phyloP scores from a whole-genome alignment of 768 basidiomycete species.

The Baorangia bicolor region DNA sequence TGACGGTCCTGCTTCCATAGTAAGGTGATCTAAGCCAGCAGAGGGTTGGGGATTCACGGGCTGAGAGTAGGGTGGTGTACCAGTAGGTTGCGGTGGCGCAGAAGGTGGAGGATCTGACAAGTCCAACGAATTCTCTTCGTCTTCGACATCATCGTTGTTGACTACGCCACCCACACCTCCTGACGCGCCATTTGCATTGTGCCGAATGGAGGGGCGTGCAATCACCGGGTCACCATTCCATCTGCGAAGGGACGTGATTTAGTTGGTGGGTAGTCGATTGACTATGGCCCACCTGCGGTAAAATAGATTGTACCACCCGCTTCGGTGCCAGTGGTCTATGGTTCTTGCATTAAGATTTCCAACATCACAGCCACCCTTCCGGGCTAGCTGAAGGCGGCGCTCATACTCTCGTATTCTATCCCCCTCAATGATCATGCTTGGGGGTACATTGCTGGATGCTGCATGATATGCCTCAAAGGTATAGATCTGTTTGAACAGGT shows the following conservation, averaged over 20 bases:
- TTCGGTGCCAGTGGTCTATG: conserved; percentile 77
- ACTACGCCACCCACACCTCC: conserved; percentile 30
- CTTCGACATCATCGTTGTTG: conserved; percentile 47
- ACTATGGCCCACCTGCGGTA: conserved; percentile 50
- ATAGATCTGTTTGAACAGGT: conserved; percentile 81
- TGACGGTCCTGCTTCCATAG: conserved; percentile 21
- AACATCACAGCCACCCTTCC: conserved; percentile 65
- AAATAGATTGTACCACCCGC: conserved; percentile 76
- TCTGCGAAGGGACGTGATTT: conserved; percentile 34
- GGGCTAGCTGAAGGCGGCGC: conserved; percentile 62
- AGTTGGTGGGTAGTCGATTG: not conserved
- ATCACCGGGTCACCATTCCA: conserved; percentile 69
- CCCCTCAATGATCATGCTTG: conserved; percentile 50
- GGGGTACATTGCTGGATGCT: conserved; percentile 34
- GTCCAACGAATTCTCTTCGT: conserved; percentile 50
- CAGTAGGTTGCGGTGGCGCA: conserved; percentile 27
- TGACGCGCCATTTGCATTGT: conserved; percentile 31
- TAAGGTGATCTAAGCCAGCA: conserved; percentile 14
- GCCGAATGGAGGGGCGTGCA: conserved; percentile 45
- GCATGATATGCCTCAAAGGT: conserved; percentile 56
- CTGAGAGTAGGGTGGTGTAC: conserved; percentile 24
- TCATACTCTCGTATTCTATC: conserved; percentile 73
- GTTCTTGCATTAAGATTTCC: conserved; percentile 72
- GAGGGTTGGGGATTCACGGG: conserved; percentile 12
- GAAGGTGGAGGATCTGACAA: conserved; percentile 35